phyloP scores from a whole-genome alignment of 1,284 basidiomycete species.

The Ganoderma meredithae region DNA sequence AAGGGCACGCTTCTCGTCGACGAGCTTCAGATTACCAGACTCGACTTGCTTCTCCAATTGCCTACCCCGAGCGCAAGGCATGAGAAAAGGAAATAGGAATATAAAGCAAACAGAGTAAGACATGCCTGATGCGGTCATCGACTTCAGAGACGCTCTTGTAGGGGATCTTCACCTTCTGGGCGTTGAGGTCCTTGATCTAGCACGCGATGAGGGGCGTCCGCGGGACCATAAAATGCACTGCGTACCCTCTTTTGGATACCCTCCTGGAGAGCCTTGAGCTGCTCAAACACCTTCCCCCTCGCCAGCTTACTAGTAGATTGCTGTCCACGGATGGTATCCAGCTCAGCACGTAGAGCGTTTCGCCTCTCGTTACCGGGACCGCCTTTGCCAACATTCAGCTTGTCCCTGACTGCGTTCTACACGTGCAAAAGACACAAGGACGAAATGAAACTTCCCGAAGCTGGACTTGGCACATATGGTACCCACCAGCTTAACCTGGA shows the following conservation, averaged over 20 bases:
- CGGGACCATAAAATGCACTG: slow-evolving; percentile 1
- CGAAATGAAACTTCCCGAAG: slow-evolving; percentile 21
- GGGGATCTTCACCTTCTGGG: slow-evolving; percentile 81
- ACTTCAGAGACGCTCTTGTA: slow-evolving; percentile 91
- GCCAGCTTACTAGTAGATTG: slow-evolving; percentile 85
- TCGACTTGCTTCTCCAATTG: slow-evolving; percentile 90
- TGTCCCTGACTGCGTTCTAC: slow-evolving; percentile 82
- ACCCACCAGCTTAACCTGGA: slow-evolving; percentile 84
- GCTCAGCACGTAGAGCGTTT: slow-evolving; percentile 79
- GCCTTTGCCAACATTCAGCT: slow-evolving; percentile 72
- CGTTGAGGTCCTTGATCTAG: slow-evolving; percentile 90
- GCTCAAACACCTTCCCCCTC: slow-evolving; percentile 81
- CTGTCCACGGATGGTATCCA: slow-evolving; percentile 81
- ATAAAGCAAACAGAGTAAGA: slow-evolving; percentile 25
- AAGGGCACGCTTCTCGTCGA: slow-evolving; percentile 95
- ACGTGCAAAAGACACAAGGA: background rate
- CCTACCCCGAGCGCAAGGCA: slow-evolving; percentile 48
- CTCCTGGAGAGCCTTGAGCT: slow-evolving; percentile 87
- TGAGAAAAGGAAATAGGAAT: slow-evolving; percentile 16
- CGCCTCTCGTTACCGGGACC: slow-evolving; percentile 77
- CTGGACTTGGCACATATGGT: slow-evolving; percentile 3
- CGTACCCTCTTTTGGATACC: slow-evolving; percentile 83
- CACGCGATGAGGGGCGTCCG: background rate
- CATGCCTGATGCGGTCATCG: slow-evolving; percentile 86
- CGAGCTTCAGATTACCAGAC: slow-evolving; percentile 91